Evolutionary conservation across 1,284 basidiomycete species (phyloP), one percentile per base, ranked within the genome.

Genomic region (Trametes polyzona): DNA sequence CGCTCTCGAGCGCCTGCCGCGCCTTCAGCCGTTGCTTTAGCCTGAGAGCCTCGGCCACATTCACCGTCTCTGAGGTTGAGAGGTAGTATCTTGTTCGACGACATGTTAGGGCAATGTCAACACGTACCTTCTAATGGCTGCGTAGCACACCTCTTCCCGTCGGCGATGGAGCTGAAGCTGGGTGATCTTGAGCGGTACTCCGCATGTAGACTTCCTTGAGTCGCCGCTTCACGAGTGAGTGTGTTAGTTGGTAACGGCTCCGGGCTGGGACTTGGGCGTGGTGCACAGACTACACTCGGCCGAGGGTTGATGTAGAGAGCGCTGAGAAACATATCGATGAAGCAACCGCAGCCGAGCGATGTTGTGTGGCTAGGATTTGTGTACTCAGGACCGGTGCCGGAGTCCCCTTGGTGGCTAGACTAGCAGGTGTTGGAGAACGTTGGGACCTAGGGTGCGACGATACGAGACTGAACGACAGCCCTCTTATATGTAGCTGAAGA

Each of bases 1-100:
- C 17, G 11, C 11, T 27, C 30, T 43, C n/a, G 3, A 55, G n/a
- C 10, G 46, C 53, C 19, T 21, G 53, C n/a, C 46, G 30, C 2
- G 53, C 53, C 30, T 23, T 42, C 53, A 48, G 35, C 19, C 53
- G 46, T n/a, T 55, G 53, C 39, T 55, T 55, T 23, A 35, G n/a
- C 19, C 46, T 55, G 7, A 55, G 46, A 1, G 39, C 46, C 33
- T 55, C 46, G 9, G 39, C 32, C 17, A 55, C 53, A 11, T 55
- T 48, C 40, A 48, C 53, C 14, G 46, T n/a, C 24, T 55, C 53
- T 55, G 46, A n/a, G n/a, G n/a, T n/a, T n/a, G n/a, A n/a, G n/a
- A n/a, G n/a, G n/a, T n/a, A n/a, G n/a, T n/a, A n/a, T n/a, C n/a
- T n/a, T n/a, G n/a, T n/a, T n/a, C n/a, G n/a, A n/a, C n/a, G n/a